Conservation (phyloP, 441 rosid genomes). For the Erodium moschatum region DNA sequence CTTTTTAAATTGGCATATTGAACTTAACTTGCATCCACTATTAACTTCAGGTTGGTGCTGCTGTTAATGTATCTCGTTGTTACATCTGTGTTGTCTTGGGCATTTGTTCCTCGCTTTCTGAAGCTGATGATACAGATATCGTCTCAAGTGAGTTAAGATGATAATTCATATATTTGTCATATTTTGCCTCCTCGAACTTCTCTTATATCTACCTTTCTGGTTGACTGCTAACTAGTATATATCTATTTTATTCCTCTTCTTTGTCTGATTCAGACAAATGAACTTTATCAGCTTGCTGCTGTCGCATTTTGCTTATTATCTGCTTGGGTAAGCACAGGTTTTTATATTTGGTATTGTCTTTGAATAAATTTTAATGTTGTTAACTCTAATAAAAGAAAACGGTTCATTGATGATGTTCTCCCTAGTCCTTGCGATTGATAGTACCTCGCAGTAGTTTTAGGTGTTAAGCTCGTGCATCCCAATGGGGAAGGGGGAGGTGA, state of each 20-base stretch:
- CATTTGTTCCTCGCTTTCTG: slow-evolving; percentile 88
- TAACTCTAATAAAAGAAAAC: background rate
- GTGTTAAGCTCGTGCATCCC: too few species aligned
- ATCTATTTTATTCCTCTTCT: slow-evolving; percentile 11
- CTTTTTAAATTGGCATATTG: background rate
- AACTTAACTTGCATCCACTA: slow-evolving; percentile 12
- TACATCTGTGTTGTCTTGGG: slow-evolving; percentile 78
- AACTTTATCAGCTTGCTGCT: slow-evolving; percentile 92
- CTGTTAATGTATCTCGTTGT: slow-evolving; percentile 62
- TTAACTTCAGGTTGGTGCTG: slow-evolving; percentile 57
- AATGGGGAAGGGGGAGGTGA: background rate
- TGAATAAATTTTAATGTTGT: background rate
- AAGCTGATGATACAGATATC: slow-evolving; percentile 91
- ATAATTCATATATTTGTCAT: background rate
- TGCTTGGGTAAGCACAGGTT: slow-evolving; percentile 73
- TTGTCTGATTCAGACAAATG: slow-evolving; percentile 62
- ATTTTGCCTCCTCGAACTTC: slow-evolving; percentile 9
- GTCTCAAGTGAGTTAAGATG: slow-evolving; percentile 62
- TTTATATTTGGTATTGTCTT: background rate
- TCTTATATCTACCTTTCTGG: slow-evolving; percentile 5
- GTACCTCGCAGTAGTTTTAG: too few species aligned
- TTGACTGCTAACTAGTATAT: slow-evolving; percentile 1
- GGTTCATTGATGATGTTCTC: background rate
- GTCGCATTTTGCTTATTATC: slow-evolving; percentile 96
- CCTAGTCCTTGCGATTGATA: too few species aligned